Base-by-base conservation (phyloP, 176 grass and related monocot species). In the Oryza glumipatula region DNA sequence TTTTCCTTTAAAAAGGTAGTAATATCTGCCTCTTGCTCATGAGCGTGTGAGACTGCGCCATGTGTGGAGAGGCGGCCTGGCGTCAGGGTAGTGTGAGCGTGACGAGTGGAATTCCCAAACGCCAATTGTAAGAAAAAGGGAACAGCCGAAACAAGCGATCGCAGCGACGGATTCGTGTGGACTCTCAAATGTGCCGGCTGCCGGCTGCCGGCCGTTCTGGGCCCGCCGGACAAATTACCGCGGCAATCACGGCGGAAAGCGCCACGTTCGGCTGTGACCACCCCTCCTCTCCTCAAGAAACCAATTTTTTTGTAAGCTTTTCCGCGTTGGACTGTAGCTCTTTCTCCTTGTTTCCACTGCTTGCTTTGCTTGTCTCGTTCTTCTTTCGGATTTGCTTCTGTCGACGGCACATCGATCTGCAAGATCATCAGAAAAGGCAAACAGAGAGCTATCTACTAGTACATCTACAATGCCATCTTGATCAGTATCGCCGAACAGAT, bases 211-310 rank as follows among this genome's bases (percentile, higher is more conserved):
- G 19, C 26, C 41, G 71, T 8, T 45, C 14, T 11, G 78, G 67
- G 4, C 14, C 22, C 8, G 52, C 24, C 39, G 69, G 17, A 61
- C 73, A 41, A 41, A 41, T 41, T 41, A 11, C 44, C 60, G 45
- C 87, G 87, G 45, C 68, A 79, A 79, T 84, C 72, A 67, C 81
- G 80, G 68, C 60, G 68, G 75, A 84, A 84, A 79, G 75, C 58
- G 11, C 51, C 79, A 65, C 39, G 67, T 22, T 3, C 54, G 26
- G 77, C 30, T 44, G 69, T 67, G 54, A 72, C 76, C 68, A 65
- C 33, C 24, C 12, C 16, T 19, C 14, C 17, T 19, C 16, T 19
- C 14, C 16, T 19, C 14, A 19, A 19, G 5, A 56, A 56, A 17
- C 51, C 14, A 52, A 5, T 19, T n/a, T 11, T 32, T 32, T 32